Percentiles rank a stretch among this genome's conserved stretches.
Conservation (phyloP, 768 basidiomycete species). For the Rhizopogon rudus region DNA sequence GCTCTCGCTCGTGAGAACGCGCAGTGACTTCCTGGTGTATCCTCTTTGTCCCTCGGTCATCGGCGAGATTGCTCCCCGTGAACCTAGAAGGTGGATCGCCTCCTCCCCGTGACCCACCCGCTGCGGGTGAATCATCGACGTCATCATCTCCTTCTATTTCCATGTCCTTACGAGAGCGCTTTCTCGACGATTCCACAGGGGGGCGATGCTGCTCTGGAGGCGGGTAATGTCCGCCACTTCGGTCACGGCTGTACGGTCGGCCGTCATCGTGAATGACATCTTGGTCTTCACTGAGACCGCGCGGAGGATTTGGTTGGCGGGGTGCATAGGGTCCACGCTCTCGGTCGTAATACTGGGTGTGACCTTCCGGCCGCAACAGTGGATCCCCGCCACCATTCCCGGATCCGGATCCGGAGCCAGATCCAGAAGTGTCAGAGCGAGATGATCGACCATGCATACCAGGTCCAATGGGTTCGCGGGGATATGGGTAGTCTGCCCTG, state of each 20-base stretch:
- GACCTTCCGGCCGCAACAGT: slow-evolving; percentile 49
- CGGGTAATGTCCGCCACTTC: slow-evolving; percentile 28
- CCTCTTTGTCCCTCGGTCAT: slow-evolving; percentile 55
- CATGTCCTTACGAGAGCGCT: slow-evolving; percentile 59
- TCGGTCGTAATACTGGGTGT: slow-evolving; percentile 45
- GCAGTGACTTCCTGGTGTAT: slow-evolving; percentile 44
- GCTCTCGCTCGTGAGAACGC: slow-evolving; percentile 21
- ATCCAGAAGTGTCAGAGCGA: slow-evolving; percentile 56
- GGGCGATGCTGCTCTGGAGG: slow-evolving; percentile 33
- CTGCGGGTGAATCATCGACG: slow-evolving; percentile 27
- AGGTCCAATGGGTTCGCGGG: slow-evolving; percentile 27
- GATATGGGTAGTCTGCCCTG: slow-evolving; percentile 24
- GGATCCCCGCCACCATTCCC: slow-evolving; percentile 37
- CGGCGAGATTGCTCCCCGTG: slow-evolving; percentile 31
- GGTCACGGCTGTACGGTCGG: slow-evolving; percentile 34
- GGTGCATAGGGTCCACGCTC: slow-evolving; percentile 46
- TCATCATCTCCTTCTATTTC: slow-evolving; percentile 56
- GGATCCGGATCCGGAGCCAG: slow-evolving; percentile 42
- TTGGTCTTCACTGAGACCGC: slow-evolving; percentile 36
- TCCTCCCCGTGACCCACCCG: slow-evolving; percentile 22
- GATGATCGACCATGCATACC: slow-evolving; percentile 32
- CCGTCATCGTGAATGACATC: slow-evolving; percentile 55
- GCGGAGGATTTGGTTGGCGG: slow-evolving; percentile 42
- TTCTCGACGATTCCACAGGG: slow-evolving; percentile 43
- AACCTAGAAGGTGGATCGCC: slow-evolving; percentile 29